phyloP scores from a whole-genome alignment of 192 early-diverging fungal genomes.

The Endogone sp. region DNA sequence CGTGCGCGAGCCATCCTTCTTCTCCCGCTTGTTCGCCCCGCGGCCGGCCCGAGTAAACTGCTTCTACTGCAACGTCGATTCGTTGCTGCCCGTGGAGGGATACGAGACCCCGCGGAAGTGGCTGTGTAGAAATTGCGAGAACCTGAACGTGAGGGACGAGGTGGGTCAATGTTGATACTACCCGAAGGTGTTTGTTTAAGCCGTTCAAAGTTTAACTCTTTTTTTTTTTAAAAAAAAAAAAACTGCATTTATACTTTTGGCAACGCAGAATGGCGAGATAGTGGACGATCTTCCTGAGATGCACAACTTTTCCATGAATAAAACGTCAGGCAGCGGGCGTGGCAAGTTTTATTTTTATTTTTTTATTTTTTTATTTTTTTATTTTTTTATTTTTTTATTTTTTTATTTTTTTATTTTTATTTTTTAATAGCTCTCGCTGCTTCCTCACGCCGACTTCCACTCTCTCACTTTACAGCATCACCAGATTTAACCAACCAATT shows the following conservation, averaged over 20 bases:
- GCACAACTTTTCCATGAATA: slow-evolving; percentile 1
- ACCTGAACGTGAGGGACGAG: slow-evolving; percentile 12
- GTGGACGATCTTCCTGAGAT: slow-evolving; percentile 15
- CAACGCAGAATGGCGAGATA: slow-evolving; percentile 12
- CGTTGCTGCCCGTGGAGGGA: slow-evolving; percentile 3
- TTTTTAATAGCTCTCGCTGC: not conserved
- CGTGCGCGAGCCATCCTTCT: not conserved
- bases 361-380: not conserved
- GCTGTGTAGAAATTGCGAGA: slow-evolving; percentile 13
- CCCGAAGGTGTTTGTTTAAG: too few species aligned
- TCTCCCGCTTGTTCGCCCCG: not conserved
- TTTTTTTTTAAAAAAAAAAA: too few species aligned
- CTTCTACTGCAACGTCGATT: slow-evolving; percentile 13
- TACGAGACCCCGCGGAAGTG: slow-evolving; percentile 5
- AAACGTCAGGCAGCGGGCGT: not conserved
- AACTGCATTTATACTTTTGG: too few species aligned
- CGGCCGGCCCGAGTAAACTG: slow-evolving; percentile 7
- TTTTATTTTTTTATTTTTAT: not conserved
- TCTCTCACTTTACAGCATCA: not conserved
- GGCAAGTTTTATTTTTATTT: not conserved
- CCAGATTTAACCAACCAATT: not conserved
- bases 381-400: not conserved
- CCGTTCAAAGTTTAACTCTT: not conserved
- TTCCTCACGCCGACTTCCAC: not conserved
- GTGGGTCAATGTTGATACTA: not conserved